Evolutionary conservation across 2,329 filamentous ascomycete genomes (phyloP).

Genomic region (Trichoderma oligosporum): DNA sequence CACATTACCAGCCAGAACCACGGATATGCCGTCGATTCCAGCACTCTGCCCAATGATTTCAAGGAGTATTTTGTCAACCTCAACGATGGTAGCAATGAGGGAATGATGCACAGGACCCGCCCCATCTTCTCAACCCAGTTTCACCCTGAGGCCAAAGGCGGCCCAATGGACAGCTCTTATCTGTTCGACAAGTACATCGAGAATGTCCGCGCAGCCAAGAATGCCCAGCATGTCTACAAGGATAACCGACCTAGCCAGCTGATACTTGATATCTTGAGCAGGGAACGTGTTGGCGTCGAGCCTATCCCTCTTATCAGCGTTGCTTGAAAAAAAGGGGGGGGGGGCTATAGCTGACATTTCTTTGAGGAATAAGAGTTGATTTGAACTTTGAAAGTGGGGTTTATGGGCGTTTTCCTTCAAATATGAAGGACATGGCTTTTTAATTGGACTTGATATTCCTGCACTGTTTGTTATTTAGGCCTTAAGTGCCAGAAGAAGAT

Average conservation of each 20-base stretch:
- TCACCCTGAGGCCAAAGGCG: conserved; percentile 97
- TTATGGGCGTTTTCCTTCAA: conserved; percentile 1
- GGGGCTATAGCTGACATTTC: neutral
- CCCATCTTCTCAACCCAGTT: conserved; percentile 99
- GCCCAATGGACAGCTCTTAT: conserved; percentile 91
- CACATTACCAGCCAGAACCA: conserved; percentile 99
- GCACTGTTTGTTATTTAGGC: too few species aligned
- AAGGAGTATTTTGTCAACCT: conserved; percentile 98
- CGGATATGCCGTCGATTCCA: conserved; percentile 88
- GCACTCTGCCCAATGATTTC: conserved; percentile 79
- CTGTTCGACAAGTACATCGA: conserved; percentile 96
- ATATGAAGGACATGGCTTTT: too few species aligned
- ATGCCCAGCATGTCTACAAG: conserved; percentile 71
- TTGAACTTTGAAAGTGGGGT: neutral
- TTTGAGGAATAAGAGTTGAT: too few species aligned
- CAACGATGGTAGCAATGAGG: conserved; percentile 96
- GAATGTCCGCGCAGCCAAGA: conserved; percentile 86
- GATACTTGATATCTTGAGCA: conserved; percentile 84
- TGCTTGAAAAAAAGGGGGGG: conserved; percentile 37
- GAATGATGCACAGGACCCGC: conserved; percentile 90
- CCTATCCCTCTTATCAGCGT: conserved; percentile 53
- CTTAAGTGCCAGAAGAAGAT: too few species aligned
- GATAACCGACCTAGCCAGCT: conserved; percentile 85
- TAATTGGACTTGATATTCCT: too few species aligned
- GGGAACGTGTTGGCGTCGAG: conserved; percentile 90